A percentile compares a stretch with the other conserved stretches of the same genome.
These are phyloP conservation scores for Amanita jacksonii DNA, from an alignment of 768 basidiomycete species.

Conservation along the genomic window DNA sequence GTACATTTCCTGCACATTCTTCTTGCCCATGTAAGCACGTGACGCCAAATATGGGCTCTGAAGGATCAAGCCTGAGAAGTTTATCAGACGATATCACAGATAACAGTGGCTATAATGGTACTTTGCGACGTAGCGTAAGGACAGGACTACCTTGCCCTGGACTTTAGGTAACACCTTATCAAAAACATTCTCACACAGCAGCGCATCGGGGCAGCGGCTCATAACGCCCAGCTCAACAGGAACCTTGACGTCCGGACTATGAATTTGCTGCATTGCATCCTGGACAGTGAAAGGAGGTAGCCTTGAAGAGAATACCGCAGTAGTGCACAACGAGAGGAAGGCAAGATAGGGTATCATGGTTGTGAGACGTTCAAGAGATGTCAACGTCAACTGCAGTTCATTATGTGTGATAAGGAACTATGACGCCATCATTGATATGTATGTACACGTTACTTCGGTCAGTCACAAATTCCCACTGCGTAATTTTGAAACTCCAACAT, in stretches of 20 bases:
- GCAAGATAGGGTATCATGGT: neutral
- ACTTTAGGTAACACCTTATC: slow-evolving; percentile 60
- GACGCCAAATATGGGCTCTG: slow-evolving; percentile 66
- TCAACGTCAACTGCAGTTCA: too few relatives aligned
- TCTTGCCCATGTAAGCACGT: slow-evolving; percentile 69
- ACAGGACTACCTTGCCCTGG: slow-evolving; percentile 53
- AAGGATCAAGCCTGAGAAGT: slow-evolving; percentile 45
- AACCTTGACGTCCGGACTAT: slow-evolving; percentile 26
- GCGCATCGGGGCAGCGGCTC: slow-evolving; percentile 69
- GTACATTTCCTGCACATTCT: slow-evolving; percentile 86
- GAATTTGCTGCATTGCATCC: neutral
- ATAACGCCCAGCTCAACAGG: slow-evolving; percentile 43
- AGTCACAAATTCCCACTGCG: too few relatives aligned
- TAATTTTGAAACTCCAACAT: too few relatives aligned
- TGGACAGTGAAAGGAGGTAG: slow-evolving; percentile 2
- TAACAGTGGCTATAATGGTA: too few relatives aligned
- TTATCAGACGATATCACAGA: too few relatives aligned
- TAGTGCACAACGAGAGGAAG: neutral
- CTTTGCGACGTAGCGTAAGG: slow-evolving; percentile 68
- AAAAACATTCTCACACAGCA: slow-evolving; percentile 72
- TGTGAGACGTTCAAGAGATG: too few relatives aligned
- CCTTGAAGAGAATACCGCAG: neutral
- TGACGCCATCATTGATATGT: too few relatives aligned
- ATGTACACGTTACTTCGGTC: too few relatives aligned
- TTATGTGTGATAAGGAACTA: too few relatives aligned